Evolutionary conservation across 108 stramenopile species (phyloP), one percentile per base, ranked within the genome.

Genomic region (Halocafeteria seosinensis): DNA sequence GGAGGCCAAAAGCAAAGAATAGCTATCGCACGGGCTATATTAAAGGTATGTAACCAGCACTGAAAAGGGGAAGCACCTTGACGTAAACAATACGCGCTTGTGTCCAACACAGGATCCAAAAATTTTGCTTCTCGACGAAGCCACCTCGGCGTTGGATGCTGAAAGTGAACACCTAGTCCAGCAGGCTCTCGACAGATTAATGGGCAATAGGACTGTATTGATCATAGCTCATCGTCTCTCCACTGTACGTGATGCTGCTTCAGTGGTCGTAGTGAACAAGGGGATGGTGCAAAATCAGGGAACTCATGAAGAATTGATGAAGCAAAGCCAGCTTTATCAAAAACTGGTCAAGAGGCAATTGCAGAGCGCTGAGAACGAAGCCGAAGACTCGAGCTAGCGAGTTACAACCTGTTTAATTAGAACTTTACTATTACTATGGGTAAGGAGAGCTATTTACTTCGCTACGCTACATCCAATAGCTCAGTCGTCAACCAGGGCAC

Each of bases 1-100:
- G 95, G 95, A 1, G 92, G 92, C 9, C 88, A 94, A 61, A 89
- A 88, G 27, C 90, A 91, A 66, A 75, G 89, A 37, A 82, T 88
- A 35, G 87, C 89, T 17, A 87, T 92, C 69, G 95, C 95, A 4
- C 74, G 95, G 55, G 92, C 92, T 1, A 55, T 92, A 26, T 78
- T 97, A 6, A 81, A 81, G n/a, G n/a, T n/a, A n/a, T n/a, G n/a
- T n/a, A n/a, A n/a, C n/a, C n/a, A n/a, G n/a, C n/a, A n/a, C n/a
- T 33, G 2, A 62, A 68, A 63, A 62, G 63, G n/a, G n/a, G n/a
- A n/a, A n/a, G n/a, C n/a, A n/a, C n/a, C n/a, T n/a, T n/a, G n/a
- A n/a, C n/a, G n/a, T n/a, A n/a, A n/a, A n/a, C n/a, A n/a, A n/a
- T n/a, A n/a, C n/a, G n/a, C n/a, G n/a, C n/a, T n/a, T n/a, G n/a